Conservation (phyloP, 495 filamentous ascomycete genomes). For the Penicillium arizonense region DNA sequence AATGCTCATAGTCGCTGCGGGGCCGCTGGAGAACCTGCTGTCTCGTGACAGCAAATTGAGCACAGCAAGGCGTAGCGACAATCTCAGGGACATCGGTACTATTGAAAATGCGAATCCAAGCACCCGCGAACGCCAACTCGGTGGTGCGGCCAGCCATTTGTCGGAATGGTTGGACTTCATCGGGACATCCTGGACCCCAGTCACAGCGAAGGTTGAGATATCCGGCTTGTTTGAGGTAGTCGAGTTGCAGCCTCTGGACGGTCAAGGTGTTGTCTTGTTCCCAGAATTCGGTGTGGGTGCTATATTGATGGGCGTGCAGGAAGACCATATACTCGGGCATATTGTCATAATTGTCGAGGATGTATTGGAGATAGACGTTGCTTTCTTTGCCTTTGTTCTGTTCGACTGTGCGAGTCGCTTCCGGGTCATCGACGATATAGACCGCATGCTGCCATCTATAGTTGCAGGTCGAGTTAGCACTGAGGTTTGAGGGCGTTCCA, state of each 20-base stretch:
- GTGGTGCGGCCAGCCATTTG: conserved; percentile 16
- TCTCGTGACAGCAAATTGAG: conserved; percentile 65
- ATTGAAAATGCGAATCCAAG: conserved; percentile 48
- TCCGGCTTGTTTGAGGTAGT: conserved; percentile 41
- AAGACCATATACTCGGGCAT: conserved; percentile 50
- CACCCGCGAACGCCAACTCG: conserved; percentile 27
- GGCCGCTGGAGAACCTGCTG: conserved; percentile 49
- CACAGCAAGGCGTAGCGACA: conserved; percentile 59
- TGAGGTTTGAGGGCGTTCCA: background rate
- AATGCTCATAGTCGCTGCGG: conserved; percentile 52
- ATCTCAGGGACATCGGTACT: conserved; percentile 41
- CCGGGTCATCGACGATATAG: conserved; percentile 60
- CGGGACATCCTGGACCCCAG: conserved; percentile 43
- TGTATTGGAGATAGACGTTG: conserved; percentile 51
- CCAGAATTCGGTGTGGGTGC: conserved; percentile 42
- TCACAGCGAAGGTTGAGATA: conserved; percentile 52
- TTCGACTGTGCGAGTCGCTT: conserved; percentile 34
- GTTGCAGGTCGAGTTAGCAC: background rate
- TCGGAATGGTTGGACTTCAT: conserved; percentile 38
- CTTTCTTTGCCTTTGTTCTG: conserved; percentile 49
- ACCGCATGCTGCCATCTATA: conserved; percentile 47
- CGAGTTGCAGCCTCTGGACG: conserved; percentile 35
- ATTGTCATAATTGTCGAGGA: conserved; percentile 48
- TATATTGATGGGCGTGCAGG: conserved; percentile 45
- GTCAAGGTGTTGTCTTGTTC: conserved; percentile 43